phyloP scores from a whole-genome alignment of 2,329 filamentous ascomycete genomes.

The Aschersonia sp. region DNA sequence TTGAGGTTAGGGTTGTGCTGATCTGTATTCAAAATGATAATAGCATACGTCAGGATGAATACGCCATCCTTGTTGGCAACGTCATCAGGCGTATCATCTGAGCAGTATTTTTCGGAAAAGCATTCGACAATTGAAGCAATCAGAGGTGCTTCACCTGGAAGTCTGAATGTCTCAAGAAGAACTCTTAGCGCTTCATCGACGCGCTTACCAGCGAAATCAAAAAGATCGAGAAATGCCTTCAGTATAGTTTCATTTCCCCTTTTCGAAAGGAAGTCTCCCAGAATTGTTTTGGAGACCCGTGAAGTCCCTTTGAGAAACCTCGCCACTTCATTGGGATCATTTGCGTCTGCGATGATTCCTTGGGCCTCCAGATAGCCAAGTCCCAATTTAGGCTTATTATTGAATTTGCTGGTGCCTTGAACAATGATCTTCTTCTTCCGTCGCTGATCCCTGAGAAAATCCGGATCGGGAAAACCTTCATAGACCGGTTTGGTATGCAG shows the following conservation, averaged over 20 bases:
- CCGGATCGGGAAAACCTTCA: constrained; percentile 53
- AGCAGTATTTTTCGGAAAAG: constrained; percentile 77
- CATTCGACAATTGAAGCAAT: constrained; percentile 85
- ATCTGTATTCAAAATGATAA: constrained; percentile 96
- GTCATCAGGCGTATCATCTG: constrained; percentile 52
- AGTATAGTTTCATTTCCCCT: constrained; percentile 76
- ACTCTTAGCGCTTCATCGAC: constrained; percentile 82
- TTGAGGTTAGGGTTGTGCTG: constrained; percentile 89
- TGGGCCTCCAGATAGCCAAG: constrained; percentile 75
- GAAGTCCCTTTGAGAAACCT: constrained; percentile 77
- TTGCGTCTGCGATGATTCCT: constrained; percentile 66
- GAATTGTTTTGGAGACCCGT: constrained; percentile 73
- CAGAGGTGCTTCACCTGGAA: constrained; percentile 83
- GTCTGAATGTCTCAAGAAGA: constrained; percentile 80
- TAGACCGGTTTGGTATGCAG: constrained; percentile 53
- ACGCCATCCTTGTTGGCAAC: constrained; percentile 78
- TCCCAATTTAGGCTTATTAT: constrained; percentile 83
- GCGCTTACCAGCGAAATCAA: constrained; percentile 75
- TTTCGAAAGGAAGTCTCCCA: constrained; percentile 91
- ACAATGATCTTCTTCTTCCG: constrained; percentile 79
- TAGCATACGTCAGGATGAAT: constrained; percentile 85
- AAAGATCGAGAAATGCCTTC: constrained; percentile 70
- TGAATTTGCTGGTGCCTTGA: constrained; percentile 79
- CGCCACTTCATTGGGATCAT: constrained; percentile 67
- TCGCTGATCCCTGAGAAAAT: constrained; percentile 54